phyloP scores from a whole-genome alignment of 164 flowering plant species.

The Dillenia suffruticosa region DNA sequence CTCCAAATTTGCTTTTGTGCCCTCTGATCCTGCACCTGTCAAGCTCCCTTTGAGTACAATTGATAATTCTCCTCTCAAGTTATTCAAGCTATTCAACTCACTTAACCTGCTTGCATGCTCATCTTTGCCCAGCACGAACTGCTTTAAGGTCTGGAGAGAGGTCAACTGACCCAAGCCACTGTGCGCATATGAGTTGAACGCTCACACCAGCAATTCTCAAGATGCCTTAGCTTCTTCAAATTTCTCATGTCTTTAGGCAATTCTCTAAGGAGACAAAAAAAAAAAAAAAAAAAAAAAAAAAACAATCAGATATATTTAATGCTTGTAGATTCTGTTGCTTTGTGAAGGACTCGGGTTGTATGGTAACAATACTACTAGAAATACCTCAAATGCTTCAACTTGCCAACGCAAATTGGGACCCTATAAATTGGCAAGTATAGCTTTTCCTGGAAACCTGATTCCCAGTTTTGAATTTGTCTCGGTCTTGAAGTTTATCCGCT shows the following conservation, averaged over 20 bases:
- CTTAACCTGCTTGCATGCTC: not conserved
- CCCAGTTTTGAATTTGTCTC: no score
- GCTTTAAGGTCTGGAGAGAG: conserved; percentile 13
- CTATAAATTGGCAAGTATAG: no score
- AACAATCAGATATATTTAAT: not conserved
- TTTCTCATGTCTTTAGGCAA: conserved; percentile 14
- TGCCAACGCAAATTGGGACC: not conserved
- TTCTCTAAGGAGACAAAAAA: no score
- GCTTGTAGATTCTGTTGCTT: conserved; percentile 4
- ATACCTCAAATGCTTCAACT: conserved; percentile 10
- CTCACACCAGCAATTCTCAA: not conserved
- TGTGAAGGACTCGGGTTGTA: conserved; percentile 4
- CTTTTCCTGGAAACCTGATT: no score
- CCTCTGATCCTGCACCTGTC: conserved; percentile 3
- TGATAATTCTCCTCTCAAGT: conserved; percentile 1
- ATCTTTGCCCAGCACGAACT: conserved; percentile 3
- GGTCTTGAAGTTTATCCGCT: no score
- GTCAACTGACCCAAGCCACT: not conserved
- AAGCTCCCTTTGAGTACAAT: conserved; percentile 1
- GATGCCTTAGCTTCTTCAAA: conserved; percentile 11
- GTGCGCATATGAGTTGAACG: not conserved
- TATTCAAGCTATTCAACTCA: conserved; percentile 3
- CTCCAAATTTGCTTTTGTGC: conserved; percentile 1
- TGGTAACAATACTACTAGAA: not conserved
- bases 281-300: no score